Conservation (phyloP, 1,139 yeast species). For the Hyphopichia wangnamkhiaoensis region DNA sequence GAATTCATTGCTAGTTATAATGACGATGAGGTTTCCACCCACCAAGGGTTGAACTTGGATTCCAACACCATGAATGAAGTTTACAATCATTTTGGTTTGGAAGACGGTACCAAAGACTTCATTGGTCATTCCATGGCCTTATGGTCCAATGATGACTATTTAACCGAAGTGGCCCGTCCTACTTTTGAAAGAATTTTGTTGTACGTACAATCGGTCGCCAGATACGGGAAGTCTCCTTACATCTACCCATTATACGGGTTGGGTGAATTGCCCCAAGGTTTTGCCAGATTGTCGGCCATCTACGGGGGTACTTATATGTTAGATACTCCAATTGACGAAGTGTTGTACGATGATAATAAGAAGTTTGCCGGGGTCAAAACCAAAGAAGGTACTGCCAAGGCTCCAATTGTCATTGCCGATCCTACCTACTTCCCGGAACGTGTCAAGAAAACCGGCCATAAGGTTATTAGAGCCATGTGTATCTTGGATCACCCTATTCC, state of each 20-base stretch:
- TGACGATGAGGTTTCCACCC: conserved; percentile 78
- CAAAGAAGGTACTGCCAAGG: conserved; percentile 88
- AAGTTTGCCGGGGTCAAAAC: conserved; percentile 85
- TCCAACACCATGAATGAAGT: conserved; percentile 90
- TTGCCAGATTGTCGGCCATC: conserved; percentile 94
- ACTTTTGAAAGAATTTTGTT: conserved; percentile 83
- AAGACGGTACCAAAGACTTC: conserved; percentile 91
- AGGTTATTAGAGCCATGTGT: conserved; percentile 94
- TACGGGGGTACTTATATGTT: conserved; percentile 99
- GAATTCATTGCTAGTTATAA: conserved; percentile 84
- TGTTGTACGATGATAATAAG: conserved; percentile 64
- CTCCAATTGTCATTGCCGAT: conserved; percentile 94
- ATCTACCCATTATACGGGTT: conserved; percentile 94
- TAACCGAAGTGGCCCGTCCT: conserved; percentile 88
- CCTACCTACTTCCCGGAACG: conserved; percentile 96
- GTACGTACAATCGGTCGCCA: conserved; percentile 87
- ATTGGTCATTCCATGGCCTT: conserved; percentile 99
- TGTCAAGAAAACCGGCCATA: conserved; percentile 81
- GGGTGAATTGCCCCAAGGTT: conserved; percentile 98
- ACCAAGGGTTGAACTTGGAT: conserved; percentile 84
- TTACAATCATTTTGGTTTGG: conserved; percentile 86
- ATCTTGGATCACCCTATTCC: conserved; percentile 89
- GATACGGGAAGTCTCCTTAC: conserved; percentile 96
- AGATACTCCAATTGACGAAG: conserved; percentile 92
- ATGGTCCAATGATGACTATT: conserved; percentile 90